These are phyloP conservation scores for Rhazya stricta DNA, from an alignment of 257 asterid species.

Conservation along the genomic window DNA sequence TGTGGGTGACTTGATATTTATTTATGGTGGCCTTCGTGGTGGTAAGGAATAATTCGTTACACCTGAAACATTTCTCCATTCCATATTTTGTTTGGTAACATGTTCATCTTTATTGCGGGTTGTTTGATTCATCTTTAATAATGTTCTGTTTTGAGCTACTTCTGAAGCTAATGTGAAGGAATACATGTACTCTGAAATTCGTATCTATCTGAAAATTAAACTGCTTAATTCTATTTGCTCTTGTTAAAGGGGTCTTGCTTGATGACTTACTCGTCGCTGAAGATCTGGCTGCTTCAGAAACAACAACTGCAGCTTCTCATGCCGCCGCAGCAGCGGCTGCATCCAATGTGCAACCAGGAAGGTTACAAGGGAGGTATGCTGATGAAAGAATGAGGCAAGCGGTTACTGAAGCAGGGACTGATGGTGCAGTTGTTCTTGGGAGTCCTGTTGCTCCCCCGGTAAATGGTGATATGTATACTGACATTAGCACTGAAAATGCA, in stretches of 20 bases:
- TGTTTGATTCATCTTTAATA: not conserved
- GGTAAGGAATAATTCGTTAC: conserved; percentile 46
- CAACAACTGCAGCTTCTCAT: conserved; percentile 93
- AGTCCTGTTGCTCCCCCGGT: conserved; percentile 89
- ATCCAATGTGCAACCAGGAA: conserved; percentile 53
- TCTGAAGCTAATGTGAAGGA: not conserved
- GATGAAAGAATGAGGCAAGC: conserved; percentile 61
- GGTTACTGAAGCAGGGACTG: conserved; percentile 47
- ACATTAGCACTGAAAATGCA: conserved; percentile 92
- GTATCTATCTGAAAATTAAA: conserved; percentile 1
- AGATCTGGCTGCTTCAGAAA: conserved; percentile 97
- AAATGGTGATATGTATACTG: conserved; percentile 85
- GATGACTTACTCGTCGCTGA: conserved; percentile 99
- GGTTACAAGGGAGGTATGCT: conserved; percentile 63
- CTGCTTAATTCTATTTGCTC: not conserved
- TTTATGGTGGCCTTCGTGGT: conserved; percentile 98
- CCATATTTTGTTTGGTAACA: not conserved
- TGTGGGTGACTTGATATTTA: conserved; percentile 90
- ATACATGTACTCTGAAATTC: not conserved
- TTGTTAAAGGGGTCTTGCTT: conserved; percentile 69
- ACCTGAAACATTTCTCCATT: not conserved
- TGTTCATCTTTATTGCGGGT: not conserved
- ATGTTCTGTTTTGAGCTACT: not conserved
- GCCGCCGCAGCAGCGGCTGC: conserved; percentile 91
- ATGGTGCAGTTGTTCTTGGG: conserved; percentile 92